Evolutionary conservation across 2,329 filamentous ascomycete species (phyloP), one percentile per base, ranked within the genome.

Genomic region (Thelonectria rubi): DNA sequence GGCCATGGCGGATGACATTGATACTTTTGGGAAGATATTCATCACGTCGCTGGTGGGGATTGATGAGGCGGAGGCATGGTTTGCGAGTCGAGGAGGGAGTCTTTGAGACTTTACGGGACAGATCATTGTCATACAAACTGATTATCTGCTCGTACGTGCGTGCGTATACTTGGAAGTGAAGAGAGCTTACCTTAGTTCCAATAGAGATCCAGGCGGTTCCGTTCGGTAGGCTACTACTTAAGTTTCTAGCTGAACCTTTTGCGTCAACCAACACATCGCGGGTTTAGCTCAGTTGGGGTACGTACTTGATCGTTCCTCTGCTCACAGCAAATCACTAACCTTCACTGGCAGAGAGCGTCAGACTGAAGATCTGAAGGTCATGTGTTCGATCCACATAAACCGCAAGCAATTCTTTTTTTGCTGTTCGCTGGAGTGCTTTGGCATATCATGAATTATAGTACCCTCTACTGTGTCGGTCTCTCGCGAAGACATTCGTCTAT

Each of bases 11-110:
- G 72, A 81, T 65, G 73, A 78, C 57, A 74, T 83, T 62, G 75
- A 84, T 70, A 39, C 73, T 60, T 82, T 82, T 76, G 77, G 80
- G 8, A 73, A 61, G 64, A 76, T 78, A 20, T 67, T 76, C 40
- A 69, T 77, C 21, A 71, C 74, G 32, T 68, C 69, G 14, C 45
- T 72, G 47, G 2, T 77, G 50, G 75, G 75, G 1, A 64, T 72
- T 7, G 74, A 76, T 5, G 76, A 78, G 43, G 69, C 75, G 0
- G 72, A 74, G 40, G 72, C 69, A 1, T 78, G 75, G 76, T 76
- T 78, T 59, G 70, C 61, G 3, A 70, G 63, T 17, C 65, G 48
- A 34, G 75, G 69, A 20, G 63, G 63, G 3, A 52, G 55, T 8
- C 51, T 65, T 24, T 65, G 34, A 55, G 26, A 4, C 39, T 43